Base-by-base conservation (phyloP, 257 asterid species). In the Capsicum baccatum region DNA sequence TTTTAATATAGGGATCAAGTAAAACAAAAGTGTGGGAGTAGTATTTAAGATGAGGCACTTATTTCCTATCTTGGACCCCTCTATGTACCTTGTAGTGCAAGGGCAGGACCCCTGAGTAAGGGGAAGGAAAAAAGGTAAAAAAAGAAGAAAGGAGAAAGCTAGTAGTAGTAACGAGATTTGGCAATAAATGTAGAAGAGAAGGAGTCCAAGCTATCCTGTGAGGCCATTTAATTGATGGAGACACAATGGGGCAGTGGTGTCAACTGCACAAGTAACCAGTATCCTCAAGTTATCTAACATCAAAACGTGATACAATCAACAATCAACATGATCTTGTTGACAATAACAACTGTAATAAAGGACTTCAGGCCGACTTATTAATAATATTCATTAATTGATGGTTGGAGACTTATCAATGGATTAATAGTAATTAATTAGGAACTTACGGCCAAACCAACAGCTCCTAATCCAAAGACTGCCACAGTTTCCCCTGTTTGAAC, bases 391-490 rank as follows among this genome's bases (percentile, higher is more conserved):
- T 64, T 12, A 35, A 37, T 67, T 6, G 48, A 33, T 66, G 73
- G 71, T 66, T 64, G 48, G 48, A 66, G 6, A 54, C 58, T 55
- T 55, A 55, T 21, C 15, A 35, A 19, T 2, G 1, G 44, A 64
- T 64, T 19, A 60, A n/a, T 59, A 35, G 11, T 13, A 6, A 67
- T 11, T 67, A 50, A 74, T 50, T 48, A 21, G 21, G 62, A 74
- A 74, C 48, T 92, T 86, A 96, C 99, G 2, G 99, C 97, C 6
- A 96, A 89, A 37, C 99, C 99, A 9, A 96, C 98, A 0, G 97
- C 97, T 60, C 99, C 99, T 26, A 96, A 87, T 1, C 99, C 99
- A 35, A 96, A 96, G 8, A 96, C 97, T 9, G 97, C 98, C n/a
- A 96, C 92, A 1, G 88, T 96, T 56, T 89, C 89, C 79, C 97